Evolutionary conservation across 2,329 filamentous ascomycete species (phyloP).

Genomic region (Neurospora crassa): DNA sequence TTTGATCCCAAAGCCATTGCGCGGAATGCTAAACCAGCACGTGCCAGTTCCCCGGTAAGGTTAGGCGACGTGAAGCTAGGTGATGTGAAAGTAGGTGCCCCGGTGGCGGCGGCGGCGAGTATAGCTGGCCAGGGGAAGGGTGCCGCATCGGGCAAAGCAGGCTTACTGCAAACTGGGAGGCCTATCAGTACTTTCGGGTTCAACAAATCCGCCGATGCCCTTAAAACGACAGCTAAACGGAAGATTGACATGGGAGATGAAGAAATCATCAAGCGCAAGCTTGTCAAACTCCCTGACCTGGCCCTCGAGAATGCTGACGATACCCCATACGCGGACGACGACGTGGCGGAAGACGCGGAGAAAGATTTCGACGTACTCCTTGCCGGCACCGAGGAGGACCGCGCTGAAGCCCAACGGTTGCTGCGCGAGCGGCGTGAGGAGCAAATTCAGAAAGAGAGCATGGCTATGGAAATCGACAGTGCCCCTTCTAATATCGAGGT

Average conservation of each 20-base stretch:
- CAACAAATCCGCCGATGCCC: slow-evolving; percentile 56
- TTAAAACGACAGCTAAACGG: slow-evolving; percentile 59
- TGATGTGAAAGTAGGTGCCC: slow-evolving; percentile 10
- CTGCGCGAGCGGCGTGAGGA: slow-evolving; percentile 79
- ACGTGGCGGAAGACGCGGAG: slow-evolving; percentile 57
- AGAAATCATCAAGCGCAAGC: slow-evolving; percentile 74
- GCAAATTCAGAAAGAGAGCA: slow-evolving; percentile 42
- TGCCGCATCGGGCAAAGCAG: slow-evolving; percentile 5
- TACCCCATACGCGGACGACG: slow-evolving; percentile 50
- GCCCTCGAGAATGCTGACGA: slow-evolving; percentile 54
- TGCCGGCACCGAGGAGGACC: slow-evolving; percentile 77
- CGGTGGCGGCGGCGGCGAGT: slow-evolving; percentile 20
- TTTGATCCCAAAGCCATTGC: slow-evolving; percentile 81
- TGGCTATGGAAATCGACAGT: slow-evolving; percentile 34
- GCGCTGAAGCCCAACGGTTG: slow-evolving; percentile 73
- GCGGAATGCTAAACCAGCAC: slow-evolving; percentile 60
- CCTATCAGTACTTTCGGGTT: slow-evolving; percentile 76
- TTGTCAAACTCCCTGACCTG: slow-evolving; percentile 79
- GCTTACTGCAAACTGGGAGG: slow-evolving; percentile 46
- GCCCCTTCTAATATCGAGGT: slow-evolving; percentile 19
- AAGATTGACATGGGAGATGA: slow-evolving; percentile 84
- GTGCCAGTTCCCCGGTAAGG: slow-evolving; percentile 43
- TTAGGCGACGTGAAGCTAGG: slow-evolving; percentile 35
- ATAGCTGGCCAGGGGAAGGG: slow-evolving; percentile 28
- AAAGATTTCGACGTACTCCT: slow-evolving; percentile 52